phyloP scores from a whole-genome alignment of 2,329 filamentous ascomycete genomes.

The Pestalotiopsis sp. region DNA sequence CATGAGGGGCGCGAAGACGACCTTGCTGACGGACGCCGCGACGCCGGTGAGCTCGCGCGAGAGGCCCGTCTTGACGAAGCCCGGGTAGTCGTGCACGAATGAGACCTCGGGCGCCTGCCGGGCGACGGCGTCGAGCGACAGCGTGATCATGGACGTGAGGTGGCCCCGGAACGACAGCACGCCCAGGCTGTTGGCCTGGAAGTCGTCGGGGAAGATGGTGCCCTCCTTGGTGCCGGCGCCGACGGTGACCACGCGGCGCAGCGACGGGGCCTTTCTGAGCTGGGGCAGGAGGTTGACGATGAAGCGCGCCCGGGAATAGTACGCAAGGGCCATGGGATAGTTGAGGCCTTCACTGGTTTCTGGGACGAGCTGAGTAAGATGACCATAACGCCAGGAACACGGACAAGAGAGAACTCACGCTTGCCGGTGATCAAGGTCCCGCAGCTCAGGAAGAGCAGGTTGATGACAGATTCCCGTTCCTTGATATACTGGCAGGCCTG shows the following conservation, averaged over 20 bases:
- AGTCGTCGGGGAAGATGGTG: slow-evolving; percentile 46
- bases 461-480: slow-evolving; percentile 43
- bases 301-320: slow-evolving; percentile 62
- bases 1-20: slow-evolving; percentile 21
- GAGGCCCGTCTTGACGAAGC: slow-evolving; percentile 37
- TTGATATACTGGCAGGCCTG: slow-evolving; percentile 47
- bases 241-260: slow-evolving; percentile 59
- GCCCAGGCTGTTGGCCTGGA: slow-evolving; percentile 42
- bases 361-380: slow-evolving; percentile 21
- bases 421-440: slow-evolving; percentile 23
- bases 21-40: slow-evolving; percentile 29
- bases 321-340: slow-evolving; percentile 50
- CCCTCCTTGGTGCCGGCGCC: slow-evolving; percentile 56
- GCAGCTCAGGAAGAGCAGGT: slow-evolving; percentile 44
- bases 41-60: slow-evolving; percentile 25
- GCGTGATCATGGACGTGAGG: slow-evolving; percentile 43
- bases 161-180: slow-evolving; percentile 18
- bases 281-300: slow-evolving; percentile 59
- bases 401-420: slow-evolving; percentile 19
- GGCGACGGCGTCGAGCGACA: slow-evolving; percentile 51
- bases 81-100: slow-evolving; percentile 43
- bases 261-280: slow-evolving; percentile 44
- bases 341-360: slow-evolving; percentile 62
- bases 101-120: slow-evolving; percentile 42
- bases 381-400: not conserved